These are phyloP conservation scores for Apiotrichum laibachii DNA, from an alignment of 1,284 basidiomycete genomes.

Conservation along the genomic window DNA sequence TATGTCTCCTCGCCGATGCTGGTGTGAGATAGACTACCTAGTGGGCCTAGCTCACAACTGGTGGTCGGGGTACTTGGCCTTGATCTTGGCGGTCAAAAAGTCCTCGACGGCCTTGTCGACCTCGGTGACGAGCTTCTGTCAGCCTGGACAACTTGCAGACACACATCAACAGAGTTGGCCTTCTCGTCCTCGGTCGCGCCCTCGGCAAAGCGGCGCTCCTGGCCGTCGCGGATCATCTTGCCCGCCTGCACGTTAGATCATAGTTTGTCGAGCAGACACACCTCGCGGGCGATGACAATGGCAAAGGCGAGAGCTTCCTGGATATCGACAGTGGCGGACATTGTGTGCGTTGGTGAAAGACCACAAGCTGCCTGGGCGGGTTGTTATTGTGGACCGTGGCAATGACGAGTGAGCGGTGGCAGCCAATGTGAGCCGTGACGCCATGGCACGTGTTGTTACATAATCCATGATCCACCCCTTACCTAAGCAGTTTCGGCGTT, in stretches of 20 bases:
- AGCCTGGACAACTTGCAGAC: not conserved
- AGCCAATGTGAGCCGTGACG: no score
- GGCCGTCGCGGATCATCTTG: conserved; percentile 52
- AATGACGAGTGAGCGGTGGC: no score
- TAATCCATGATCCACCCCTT: no score
- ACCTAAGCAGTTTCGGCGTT: no score
- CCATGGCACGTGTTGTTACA: no score
- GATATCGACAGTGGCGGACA: conserved; percentile 56
- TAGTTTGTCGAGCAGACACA: conserved; percentile 13
- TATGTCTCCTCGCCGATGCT: conserved; percentile 91
- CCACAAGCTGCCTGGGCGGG: not conserved
- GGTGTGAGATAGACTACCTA: conserved; percentile 9
- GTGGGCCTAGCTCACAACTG: conserved; percentile 63
- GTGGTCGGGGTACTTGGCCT: conserved; percentile 68
- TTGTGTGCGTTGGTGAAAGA: conserved; percentile 2
- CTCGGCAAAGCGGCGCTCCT: conserved; percentile 50
- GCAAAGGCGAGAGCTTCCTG: conserved; percentile 70
- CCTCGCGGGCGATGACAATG: conserved; percentile 61
- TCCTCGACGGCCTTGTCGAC: conserved; percentile 92
- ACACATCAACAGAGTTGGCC: conserved; percentile 78
- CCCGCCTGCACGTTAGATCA: conserved; percentile 46
- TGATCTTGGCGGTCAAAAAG: conserved; percentile 70
- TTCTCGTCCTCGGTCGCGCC: conserved; percentile 69
- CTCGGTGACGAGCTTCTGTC: conserved; percentile 75
- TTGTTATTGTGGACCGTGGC: not conserved